A percentile compares a stretch with the other conserved stretches of the same genome.
phyloP scores from a whole-genome alignment of 257 asterid genomes.

The Prunella vulgaris region DNA sequence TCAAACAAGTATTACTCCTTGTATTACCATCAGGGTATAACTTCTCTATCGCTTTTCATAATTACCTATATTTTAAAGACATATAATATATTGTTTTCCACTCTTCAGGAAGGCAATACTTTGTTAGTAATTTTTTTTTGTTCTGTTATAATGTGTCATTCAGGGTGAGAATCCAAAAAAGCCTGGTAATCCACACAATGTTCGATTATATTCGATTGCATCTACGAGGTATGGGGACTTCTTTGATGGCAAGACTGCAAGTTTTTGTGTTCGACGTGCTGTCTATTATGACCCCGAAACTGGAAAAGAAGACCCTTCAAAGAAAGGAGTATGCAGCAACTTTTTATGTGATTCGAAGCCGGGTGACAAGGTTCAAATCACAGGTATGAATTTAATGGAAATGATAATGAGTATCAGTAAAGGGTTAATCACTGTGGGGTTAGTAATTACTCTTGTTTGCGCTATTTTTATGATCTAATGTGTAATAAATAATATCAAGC shows the following conservation, averaged over 20 bases:
- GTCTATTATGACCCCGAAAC: constrained; percentile 89
- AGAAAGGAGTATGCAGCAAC: constrained; percentile 87
- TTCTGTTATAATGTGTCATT: not conserved
- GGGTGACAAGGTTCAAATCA: constrained; percentile 78
- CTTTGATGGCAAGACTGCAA: constrained; percentile 87
- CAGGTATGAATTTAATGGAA: too few relatives aligned
- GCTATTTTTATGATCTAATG: too few relatives aligned
- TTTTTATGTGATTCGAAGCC: constrained; percentile 85
- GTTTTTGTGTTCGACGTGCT: constrained; percentile 90
- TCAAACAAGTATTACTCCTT: not conserved
- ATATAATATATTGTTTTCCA: not conserved
- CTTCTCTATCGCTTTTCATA: not conserved
- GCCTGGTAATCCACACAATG: constrained; percentile 85
- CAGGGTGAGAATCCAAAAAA: constrained; percentile 96
- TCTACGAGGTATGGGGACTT: constrained; percentile 87
- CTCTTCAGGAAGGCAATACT: not conserved
- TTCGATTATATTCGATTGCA: constrained; percentile 86
- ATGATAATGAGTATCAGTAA: too few relatives aligned
- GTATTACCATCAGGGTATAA: not conserved
- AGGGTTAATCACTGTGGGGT: too few relatives aligned
- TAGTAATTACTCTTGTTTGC: too few relatives aligned
- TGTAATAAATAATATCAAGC: too few relatives aligned
- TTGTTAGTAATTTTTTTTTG: not conserved
- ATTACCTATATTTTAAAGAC: not conserved
- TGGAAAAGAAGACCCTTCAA: constrained; percentile 83